A percentile compares a stretch with the other conserved stretches of the same genome.
These are phyloP conservation scores for Dimocarpus longan DNA, from an alignment of 345 rosid species.

Conservation along the genomic window DNA sequence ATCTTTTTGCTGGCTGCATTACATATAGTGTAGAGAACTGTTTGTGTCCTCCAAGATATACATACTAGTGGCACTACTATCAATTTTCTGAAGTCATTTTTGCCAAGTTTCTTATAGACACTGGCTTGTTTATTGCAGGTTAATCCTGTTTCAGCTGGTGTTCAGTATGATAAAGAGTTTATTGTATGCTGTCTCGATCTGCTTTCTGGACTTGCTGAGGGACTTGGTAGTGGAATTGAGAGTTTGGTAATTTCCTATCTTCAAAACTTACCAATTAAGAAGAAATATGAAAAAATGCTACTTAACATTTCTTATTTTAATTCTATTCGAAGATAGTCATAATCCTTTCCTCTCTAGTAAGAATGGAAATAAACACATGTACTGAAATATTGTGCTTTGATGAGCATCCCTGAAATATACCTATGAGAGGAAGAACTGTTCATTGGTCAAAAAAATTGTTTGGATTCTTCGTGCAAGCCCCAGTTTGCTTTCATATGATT, in stretches of 20 bases:
- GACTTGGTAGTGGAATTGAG: constrained; percentile 91
- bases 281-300: neutral
- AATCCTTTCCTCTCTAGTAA: neutral
- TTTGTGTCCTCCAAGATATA: neutral
- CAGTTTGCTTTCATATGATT: neutral
- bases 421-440: neutral
- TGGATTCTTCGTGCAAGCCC: neutral
- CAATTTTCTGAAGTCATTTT: neutral
- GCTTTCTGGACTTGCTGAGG: constrained; percentile 94
- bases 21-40: neutral
- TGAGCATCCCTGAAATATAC: neutral
- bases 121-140: constrained; percentile 48
- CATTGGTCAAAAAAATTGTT: neutral
- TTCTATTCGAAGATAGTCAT: neutral
- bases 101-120: neutral
- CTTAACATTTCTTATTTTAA: neutral
- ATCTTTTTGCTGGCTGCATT: constrained; percentile 7
- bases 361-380: neutral
- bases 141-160: constrained; percentile 76
- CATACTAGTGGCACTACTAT: neutral
- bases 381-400: neutral
- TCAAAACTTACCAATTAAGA: constrained; percentile 9
- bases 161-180: constrained; percentile 85
- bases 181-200: constrained; percentile 90
- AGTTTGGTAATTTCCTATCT: constrained; percentile 68